These are phyloP conservation scores for Polygonum aviculare DNA, from an alignment of 148 eudicot species.

Conservation along the genomic window DNA sequence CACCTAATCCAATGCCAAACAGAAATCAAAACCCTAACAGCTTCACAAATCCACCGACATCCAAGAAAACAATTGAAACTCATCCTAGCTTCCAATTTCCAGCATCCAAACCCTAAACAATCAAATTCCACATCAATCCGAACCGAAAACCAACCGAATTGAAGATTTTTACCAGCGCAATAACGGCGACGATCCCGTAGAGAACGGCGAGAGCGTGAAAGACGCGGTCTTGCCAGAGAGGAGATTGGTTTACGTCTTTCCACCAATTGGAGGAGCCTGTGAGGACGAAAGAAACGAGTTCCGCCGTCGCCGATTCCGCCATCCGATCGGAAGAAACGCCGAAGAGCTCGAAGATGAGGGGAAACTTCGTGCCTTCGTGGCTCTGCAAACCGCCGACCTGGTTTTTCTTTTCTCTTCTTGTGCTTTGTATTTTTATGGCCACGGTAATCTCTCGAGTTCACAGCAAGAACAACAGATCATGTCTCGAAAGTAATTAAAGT, in stretches of 20 bases:
- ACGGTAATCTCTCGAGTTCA: too few relatives aligned
- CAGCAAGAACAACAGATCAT: too few relatives aligned
- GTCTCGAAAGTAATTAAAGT: too few relatives aligned
- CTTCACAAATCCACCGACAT: too few relatives aligned
- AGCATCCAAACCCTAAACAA: background rate
- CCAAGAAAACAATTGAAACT: too few relatives aligned
- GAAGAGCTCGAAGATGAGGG: background rate
- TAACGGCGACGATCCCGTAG: slow-evolving; percentile 64
- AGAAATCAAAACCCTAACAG: too few relatives aligned
- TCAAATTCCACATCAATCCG: background rate
- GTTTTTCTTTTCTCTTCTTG: background rate
- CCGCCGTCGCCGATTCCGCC: slow-evolving; percentile 34
- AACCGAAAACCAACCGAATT: background rate
- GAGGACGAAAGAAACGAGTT: slow-evolving; percentile 34
- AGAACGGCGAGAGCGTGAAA: slow-evolving; percentile 65
- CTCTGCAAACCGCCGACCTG: background rate
- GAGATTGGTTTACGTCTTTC: slow-evolving; percentile 53
- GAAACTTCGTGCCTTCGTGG: background rate
- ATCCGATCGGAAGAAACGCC: background rate
- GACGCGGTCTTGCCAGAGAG: slow-evolving; percentile 78
- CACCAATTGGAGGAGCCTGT: slow-evolving; percentile 61
- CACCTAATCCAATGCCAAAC: slow-evolving; percentile 30
- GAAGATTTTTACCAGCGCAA: slow-evolving; percentile 52
- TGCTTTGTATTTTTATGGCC: background rate
- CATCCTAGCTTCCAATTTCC: too few relatives aligned